These are phyloP conservation scores for Fusarium goolgardi DNA, from an alignment of 2,329 filamentous ascomycete species.

Conservation along the genomic window DNA sequence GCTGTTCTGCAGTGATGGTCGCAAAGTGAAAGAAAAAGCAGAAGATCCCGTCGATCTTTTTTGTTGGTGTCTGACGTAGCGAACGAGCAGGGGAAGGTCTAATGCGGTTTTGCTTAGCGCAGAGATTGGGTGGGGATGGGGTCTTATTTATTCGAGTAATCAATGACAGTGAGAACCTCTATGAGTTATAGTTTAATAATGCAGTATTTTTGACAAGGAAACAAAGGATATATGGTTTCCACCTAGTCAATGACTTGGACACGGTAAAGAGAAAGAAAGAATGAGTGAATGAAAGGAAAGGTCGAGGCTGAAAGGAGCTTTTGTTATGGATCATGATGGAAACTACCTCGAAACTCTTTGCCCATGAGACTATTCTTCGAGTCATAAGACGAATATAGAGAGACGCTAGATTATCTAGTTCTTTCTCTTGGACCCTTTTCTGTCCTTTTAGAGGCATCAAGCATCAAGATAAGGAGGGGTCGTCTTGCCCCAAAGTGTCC, in stretches of 20 bases:
- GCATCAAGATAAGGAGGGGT: slow-evolving; percentile 20
- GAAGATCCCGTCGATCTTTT: slow-evolving; percentile 32
- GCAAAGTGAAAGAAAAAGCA: slow-evolving; percentile 29
- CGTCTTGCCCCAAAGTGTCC: slow-evolving; percentile 36
- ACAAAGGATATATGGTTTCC: background rate
- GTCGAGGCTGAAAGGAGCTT: slow-evolving; percentile 16
- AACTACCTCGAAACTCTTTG: slow-evolving; percentile 4
- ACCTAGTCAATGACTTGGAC: background rate
- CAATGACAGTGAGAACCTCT: slow-evolving; percentile 12
- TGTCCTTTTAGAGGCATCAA: slow-evolving; percentile 1
- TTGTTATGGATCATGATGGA: slow-evolving; percentile 14
- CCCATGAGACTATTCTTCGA: slow-evolving; percentile 2
- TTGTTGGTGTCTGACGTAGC: slow-evolving; percentile 41
- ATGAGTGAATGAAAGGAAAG: background rate
- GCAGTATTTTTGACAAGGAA: background rate
- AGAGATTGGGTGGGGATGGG: slow-evolving; percentile 34
- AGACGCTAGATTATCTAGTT: background rate
- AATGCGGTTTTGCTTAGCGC: slow-evolving; percentile 30
- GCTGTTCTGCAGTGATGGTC: slow-evolving; percentile 6
- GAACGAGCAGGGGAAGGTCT: slow-evolving; percentile 29
- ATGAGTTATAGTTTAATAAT: background rate
- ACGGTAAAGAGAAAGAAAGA: background rate
- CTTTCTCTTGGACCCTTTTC: background rate
- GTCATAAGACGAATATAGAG: slow-evolving; percentile 2
- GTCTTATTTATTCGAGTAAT: slow-evolving; percentile 12